phyloP scores from a whole-genome alignment of 2,329 filamentous ascomycete genomes.

The Fusarium sp. region DNA sequence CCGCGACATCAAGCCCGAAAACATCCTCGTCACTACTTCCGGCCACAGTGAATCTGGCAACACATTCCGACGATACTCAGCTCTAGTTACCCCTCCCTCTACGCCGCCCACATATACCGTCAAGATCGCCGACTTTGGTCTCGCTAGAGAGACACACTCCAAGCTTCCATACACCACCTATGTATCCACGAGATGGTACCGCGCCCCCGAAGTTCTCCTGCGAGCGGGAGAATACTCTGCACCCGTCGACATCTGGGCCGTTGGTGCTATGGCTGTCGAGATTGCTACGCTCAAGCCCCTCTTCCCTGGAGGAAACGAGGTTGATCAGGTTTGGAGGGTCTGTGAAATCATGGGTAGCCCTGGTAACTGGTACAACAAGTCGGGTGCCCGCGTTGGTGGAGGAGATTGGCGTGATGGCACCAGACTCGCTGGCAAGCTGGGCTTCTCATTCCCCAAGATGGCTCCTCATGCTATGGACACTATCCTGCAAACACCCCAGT shows the following conservation, averaged over 20 bases:
- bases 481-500: conserved; percentile 88
- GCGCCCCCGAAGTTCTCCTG: conserved; percentile 92
- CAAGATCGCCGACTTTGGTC: conserved; percentile 97
- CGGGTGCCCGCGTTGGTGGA: conserved; percentile 85
- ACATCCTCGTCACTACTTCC: conserved; percentile 95
- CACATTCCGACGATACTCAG: conserved; percentile 91
- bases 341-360: conserved; percentile 99
- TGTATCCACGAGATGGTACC: conserved; percentile 97
- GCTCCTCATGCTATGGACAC: conserved; percentile 96
- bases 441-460: conserved; percentile 99
- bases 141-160: conserved; percentile 97
- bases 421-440: conserved; percentile 90
- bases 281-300: conserved; percentile 95
- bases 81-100: conserved; percentile 91
- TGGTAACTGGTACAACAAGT: conserved; percentile 97
- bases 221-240: conserved; percentile 97
- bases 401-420: conserved; percentile 98
- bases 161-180: conserved; percentile 98
- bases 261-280: conserved; percentile 98
- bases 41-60: conserved; percentile 82
- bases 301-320: conserved; percentile 97
- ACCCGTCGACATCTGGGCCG: conserved; percentile 97
- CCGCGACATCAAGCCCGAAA: conserved; percentile 98
- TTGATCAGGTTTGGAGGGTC: conserved; percentile 98
- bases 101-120: conserved; percentile 95